Evolutionary conservation across 73 alveolate species (phyloP), one percentile per base, ranked within the genome.

Genomic region (Paramecium pentaurelia): DNA sequence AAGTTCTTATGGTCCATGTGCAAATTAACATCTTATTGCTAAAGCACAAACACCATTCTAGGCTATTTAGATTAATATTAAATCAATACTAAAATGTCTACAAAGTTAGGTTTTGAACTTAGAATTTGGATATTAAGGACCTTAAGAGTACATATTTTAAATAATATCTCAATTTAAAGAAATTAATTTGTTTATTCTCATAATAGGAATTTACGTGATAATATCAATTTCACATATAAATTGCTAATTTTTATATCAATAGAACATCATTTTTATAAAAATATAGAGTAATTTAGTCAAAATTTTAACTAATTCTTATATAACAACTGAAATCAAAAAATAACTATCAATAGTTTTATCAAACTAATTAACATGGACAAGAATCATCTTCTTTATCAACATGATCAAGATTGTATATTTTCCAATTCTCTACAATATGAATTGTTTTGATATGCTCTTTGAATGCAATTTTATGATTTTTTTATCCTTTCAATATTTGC

Each of bases 21-120:
- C 91, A 47, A 80, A 80, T 80, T 80, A 47, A 80, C 91, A 80
- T 80, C 75, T 80, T 28, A 36, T 22, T 42, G 75, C 91, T 80
- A 80, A 80, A 27, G 91, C 91, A 18, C 91, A 80, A 45, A 80
- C 73, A 8, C 91, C 91, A 47, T 80, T 80, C 30, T 32, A 18
- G 45, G 91, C 91, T 80, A 47, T 18, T 25, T 18, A 80, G 34
- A 20, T 54, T 4, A 54, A 18, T 40, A 44, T 45, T 14, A 80
- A 20, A 37, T 12, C 37, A 20, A 16, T 80, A 80, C 91, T 20
- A 49, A 80, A 80, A 80, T 80, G 91, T 80, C 91, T 80, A 47
- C 91, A 80, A 27, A 80, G 73, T 27, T 80, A 25, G 28, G 91
- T 80, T 36, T 80, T 80, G 58, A 45, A 80, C 58, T 80, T 80